These are phyloP conservation scores for Escallonia herrerae DNA, from an alignment of 129 eudicot species.

Conservation along the genomic window DNA sequence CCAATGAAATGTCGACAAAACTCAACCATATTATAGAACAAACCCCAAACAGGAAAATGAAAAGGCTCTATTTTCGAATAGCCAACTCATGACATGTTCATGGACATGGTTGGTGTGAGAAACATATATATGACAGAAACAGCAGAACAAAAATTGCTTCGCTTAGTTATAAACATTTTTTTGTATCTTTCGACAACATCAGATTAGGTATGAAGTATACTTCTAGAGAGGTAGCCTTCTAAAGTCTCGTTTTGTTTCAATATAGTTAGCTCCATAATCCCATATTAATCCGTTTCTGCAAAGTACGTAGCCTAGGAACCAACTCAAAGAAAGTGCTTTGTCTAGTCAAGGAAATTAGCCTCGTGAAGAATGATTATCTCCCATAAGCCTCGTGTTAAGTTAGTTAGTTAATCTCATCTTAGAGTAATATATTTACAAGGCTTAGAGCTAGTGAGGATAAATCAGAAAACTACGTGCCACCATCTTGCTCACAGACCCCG, in stretches of 20 bases:
- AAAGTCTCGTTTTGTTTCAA: constrained; percentile 12
- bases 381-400: neutral
- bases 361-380: neutral
- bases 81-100: no score
- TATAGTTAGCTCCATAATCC: constrained; percentile 2
- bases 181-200: constrained; percentile 23
- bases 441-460: constrained; percentile 33
- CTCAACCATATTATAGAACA: no score
- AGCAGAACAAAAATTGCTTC: constrained; percentile 27
- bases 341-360: neutral
- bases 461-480: constrained; percentile 37
- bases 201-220: constrained; percentile 45
- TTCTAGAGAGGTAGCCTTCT: constrained; percentile 25
- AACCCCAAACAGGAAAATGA: neutral
- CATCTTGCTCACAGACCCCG: neutral
- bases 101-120: constrained; percentile 33
- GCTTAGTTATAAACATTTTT: neutral
- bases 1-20: no score
- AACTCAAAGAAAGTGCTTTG: neutral
- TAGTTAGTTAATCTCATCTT: neutral
- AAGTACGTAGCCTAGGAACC: constrained; percentile 3
- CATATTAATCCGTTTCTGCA: neutral
- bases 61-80: constrained; percentile 1
- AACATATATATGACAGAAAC: constrained; percentile 41
- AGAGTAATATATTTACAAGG: constrained; percentile 17